Evolutionary conservation across 768 basidiomycete genomes (phyloP).

Genomic region (Trametes cingulata): DNA sequence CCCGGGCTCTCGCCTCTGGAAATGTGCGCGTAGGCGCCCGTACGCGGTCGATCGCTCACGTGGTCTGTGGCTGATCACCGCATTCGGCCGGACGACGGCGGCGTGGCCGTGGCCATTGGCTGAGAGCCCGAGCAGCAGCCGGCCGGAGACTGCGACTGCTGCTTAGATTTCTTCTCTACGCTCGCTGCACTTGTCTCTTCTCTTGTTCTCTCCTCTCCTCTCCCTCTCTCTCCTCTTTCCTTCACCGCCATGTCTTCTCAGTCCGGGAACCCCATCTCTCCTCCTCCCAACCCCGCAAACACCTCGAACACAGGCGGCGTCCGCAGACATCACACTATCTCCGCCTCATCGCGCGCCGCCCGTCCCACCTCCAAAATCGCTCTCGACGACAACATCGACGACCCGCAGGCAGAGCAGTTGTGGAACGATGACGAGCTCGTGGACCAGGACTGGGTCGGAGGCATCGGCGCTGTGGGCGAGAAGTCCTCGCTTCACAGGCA

Average conservation of each 20-base stretch:
- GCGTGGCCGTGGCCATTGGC: neutral
- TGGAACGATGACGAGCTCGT: conserved; percentile 80
- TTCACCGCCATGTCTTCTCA: conserved; percentile 38
- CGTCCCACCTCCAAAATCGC: conserved; percentile 60
- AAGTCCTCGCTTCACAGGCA: conserved; percentile 79
- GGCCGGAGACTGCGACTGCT: conserved; percentile 16
- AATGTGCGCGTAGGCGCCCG: conserved; percentile 1
- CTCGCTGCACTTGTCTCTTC: conserved; percentile 4
- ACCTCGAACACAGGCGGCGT: conserved; percentile 47
- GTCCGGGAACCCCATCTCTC: conserved; percentile 40
- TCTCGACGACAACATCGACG: conserved; percentile 64
- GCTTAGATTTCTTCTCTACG: conserved; percentile 9
- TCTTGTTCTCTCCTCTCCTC: conserved; percentile 16
- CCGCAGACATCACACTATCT: conserved; percentile 84
- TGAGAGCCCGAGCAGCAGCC: neutral
- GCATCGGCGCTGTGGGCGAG: conserved; percentile 81
- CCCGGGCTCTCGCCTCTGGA: conserved; percentile 10
- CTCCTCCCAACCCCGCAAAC: conserved; percentile 42
- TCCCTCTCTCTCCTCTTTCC: conserved; percentile 13
- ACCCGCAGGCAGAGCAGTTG: conserved; percentile 54
- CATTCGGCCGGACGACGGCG: conserved; percentile 4
- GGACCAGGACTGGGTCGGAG: conserved; percentile 79
- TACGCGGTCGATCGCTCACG: neutral
- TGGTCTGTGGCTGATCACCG: conserved; percentile 1
- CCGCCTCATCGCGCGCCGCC: conserved; percentile 67